Evolutionary conservation across 2,329 filamentous ascomycete species (phyloP).

Genomic region (Xylaria sp.): DNA sequence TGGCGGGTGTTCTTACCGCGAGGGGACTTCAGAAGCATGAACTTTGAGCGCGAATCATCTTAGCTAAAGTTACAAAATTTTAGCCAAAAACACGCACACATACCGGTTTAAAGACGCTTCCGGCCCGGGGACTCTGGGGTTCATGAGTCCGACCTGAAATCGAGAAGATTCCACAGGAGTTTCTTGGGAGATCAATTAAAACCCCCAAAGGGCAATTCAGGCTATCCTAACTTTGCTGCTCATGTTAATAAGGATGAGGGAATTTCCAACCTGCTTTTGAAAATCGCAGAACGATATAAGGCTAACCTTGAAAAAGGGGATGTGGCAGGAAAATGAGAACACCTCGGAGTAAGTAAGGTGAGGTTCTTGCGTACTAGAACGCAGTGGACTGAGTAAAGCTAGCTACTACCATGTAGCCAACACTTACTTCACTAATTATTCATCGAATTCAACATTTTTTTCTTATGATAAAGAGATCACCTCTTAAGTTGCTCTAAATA

Average conservation of each 20-base stretch:
- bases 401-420: no score
- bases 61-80: not conserved
- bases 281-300: not conserved
- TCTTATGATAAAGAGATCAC: no score
- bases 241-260: not conserved
- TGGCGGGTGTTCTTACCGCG: not conserved
- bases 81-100: not conserved
- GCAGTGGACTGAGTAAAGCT: no score
- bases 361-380: no score
- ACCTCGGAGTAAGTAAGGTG: no score
- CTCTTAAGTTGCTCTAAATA: no score
- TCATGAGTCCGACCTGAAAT: not conserved
- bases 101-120: not conserved
- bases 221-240: not conserved
- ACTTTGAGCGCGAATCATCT: not conserved
- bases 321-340: not conserved
- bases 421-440: no score
- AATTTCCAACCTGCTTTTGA: not conserved
- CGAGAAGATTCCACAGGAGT: not conserved
- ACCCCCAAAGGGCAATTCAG: not conserved
- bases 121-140: not conserved
- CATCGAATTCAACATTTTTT: no score
- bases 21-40: not conserved
- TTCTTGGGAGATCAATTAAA: not conserved
- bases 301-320: not conserved